A percentile compares a stretch with the other conserved stretches of the same genome.
phyloP scores from a whole-genome alignment of 2,329 filamentous ascomycete species.

The Colletotrichum siamense region DNA sequence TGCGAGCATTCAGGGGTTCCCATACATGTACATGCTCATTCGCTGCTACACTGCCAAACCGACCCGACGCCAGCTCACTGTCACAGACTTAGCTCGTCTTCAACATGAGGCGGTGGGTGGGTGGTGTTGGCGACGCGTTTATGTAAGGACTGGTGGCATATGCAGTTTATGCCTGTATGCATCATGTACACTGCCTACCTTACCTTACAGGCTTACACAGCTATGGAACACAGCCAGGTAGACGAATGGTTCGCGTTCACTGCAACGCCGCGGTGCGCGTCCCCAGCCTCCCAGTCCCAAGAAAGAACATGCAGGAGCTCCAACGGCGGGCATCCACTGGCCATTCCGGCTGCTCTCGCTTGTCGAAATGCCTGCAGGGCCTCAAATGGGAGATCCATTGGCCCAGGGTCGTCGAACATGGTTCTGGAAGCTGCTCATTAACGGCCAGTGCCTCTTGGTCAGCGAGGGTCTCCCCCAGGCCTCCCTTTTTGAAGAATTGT shows the following conservation, averaged over 20 bases:
- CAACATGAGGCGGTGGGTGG: neutral
- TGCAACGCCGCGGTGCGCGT: neutral
- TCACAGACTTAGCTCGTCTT: neutral
- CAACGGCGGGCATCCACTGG: neutral
- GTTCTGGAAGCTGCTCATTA: constrained; percentile 14
- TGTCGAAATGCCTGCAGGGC: constrained; percentile 9
- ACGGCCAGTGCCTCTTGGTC: neutral
- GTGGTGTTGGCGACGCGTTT: neutral
- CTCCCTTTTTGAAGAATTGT: neutral
- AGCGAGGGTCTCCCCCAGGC: neutral
- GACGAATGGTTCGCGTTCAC: neutral
- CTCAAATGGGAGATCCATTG: constrained; percentile 5
- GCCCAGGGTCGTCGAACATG: neutral
- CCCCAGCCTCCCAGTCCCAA: neutral
- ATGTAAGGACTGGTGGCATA: neutral
- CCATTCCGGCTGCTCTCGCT: constrained; percentile 1
- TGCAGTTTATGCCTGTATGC: neutral
- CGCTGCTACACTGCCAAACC: neutral
- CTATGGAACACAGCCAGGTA: neutral
- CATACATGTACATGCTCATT: constrained; percentile 15
- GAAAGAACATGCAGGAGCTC: neutral
- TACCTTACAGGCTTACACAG: neutral
- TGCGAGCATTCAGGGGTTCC: constrained; percentile 16
- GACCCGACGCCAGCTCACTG: constrained; percentile 4
- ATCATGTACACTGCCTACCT: neutral